phyloP scores from a whole-genome alignment of 768 basidiomycete genomes.

The Russula griseocarnosa region DNA sequence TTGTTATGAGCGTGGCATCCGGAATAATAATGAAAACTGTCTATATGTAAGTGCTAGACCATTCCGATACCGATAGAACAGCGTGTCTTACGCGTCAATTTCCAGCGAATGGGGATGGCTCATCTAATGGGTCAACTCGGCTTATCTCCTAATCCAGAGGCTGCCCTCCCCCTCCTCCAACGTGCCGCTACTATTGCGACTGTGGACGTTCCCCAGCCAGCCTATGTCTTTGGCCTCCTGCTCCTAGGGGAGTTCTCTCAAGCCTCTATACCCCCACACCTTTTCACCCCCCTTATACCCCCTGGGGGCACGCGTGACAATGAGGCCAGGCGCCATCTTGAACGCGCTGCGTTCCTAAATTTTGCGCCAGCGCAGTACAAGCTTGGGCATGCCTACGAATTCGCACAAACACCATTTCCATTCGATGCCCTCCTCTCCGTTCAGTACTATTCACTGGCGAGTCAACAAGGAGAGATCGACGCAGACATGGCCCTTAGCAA shows the following conservation, averaged over 20 bases:
- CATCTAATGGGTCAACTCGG: slow-evolving; percentile 84
- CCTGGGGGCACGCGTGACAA: slow-evolving; percentile 43
- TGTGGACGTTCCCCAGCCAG: slow-evolving; percentile 77
- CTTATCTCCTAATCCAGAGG: slow-evolving; percentile 47
- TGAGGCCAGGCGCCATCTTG: slow-evolving; percentile 74
- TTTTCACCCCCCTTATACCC: slow-evolving; percentile 54
- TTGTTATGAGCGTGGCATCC: slow-evolving; percentile 82
- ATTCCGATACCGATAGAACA: slow-evolving; percentile 25
- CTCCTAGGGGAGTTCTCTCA: slow-evolving; percentile 81
- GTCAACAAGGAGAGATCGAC: slow-evolving; percentile 82
- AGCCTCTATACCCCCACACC: slow-evolving; percentile 46
- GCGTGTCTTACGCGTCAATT: slow-evolving; percentile 5
- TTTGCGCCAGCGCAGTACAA: slow-evolving; percentile 90
- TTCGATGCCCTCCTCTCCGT: slow-evolving; percentile 89
- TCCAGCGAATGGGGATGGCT: slow-evolving; percentile 88
- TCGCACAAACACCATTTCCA: slow-evolving; percentile 76
- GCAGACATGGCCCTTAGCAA: slow-evolving; percentile 97
- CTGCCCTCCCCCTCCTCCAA: slow-evolving; percentile 68
- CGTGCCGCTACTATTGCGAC: slow-evolving; percentile 73
- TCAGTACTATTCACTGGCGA: slow-evolving; percentile 82
- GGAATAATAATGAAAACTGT: slow-evolving; percentile 70
- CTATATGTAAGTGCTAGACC: slow-evolving; percentile 50
- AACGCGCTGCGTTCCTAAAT: slow-evolving; percentile 79
- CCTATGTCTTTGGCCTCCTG: slow-evolving; percentile 84
- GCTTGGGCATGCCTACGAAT: slow-evolving; percentile 88